Percentiles rank a stretch among this genome's conserved stretches.
Conservation (phyloP, 768 basidiomycete genomes). For the Tulasnella sp. region DNA sequence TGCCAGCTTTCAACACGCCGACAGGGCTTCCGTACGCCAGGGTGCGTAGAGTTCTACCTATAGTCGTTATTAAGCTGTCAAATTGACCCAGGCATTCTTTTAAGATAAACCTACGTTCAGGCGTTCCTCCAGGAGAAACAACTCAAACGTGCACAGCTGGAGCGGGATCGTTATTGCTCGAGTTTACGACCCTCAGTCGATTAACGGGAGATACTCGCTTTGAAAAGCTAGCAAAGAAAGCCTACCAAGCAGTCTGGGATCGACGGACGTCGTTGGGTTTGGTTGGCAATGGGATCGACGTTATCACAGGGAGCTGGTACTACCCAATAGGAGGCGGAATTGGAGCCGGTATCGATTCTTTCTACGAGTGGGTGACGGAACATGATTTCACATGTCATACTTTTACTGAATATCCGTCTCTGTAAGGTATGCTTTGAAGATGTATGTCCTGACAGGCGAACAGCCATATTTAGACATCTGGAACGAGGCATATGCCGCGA, state of each 20-base stretch:
- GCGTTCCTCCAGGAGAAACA: constrained; percentile 64
- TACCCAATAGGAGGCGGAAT: constrained; percentile 66
- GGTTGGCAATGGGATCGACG: constrained; percentile 81
- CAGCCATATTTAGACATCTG: constrained; percentile 72
- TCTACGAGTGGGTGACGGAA: constrained; percentile 51
- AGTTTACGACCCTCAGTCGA: constrained; percentile 87
- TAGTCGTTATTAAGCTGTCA: neutral
- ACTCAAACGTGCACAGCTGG: constrained; percentile 84
- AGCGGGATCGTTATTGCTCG: constrained; percentile 84
- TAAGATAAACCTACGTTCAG: constrained; percentile 75
- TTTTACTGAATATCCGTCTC: neutral
- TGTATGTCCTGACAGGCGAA: constrained; percentile 82
- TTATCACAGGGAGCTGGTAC: constrained; percentile 71
- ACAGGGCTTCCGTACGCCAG: constrained; percentile 90
- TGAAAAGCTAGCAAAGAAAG: constrained; percentile 79
- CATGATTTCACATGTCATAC: neutral
- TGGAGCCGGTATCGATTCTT: constrained; percentile 92
- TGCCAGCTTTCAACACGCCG: constrained; percentile 85
- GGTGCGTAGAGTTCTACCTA: constrained; percentile 29
- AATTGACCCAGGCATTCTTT: neutral
- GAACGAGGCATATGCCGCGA: constrained; percentile 67
- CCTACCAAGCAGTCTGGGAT: constrained; percentile 93
- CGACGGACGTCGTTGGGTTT: constrained; percentile 72
- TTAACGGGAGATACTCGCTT: constrained; percentile 84
- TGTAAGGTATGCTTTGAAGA: constrained; percentile 66